Percentiles rank a stretch among this genome's conserved stretches.
Conservation (phyloP, 192 early-diverging fungal genomes). For the Mortierella hygrophila region DNA sequence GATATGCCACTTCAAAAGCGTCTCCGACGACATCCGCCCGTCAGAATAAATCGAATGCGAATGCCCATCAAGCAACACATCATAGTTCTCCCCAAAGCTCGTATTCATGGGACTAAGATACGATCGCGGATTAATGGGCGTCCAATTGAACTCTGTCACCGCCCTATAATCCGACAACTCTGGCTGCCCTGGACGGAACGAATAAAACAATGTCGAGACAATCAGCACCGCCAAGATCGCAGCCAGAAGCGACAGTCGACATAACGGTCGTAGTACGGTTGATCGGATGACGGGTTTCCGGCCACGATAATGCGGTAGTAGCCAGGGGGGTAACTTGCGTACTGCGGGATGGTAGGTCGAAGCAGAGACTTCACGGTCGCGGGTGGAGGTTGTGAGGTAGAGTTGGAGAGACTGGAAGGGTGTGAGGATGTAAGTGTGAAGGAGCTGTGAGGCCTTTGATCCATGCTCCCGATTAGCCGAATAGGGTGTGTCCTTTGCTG, state of each 20-base stretch:
- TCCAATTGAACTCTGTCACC: slow-evolving; percentile 61
- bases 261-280: slow-evolving; percentile 20
- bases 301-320: slow-evolving; percentile 21
- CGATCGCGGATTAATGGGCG: slow-evolving; percentile 56
- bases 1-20: slow-evolving; percentile 72
- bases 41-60: slow-evolving; percentile 74
- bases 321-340: slow-evolving; percentile 40
- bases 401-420: slow-evolving; percentile 20
- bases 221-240: slow-evolving; percentile 34
- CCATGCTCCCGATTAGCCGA: slow-evolving; percentile 7
- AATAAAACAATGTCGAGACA: slow-evolving; percentile 32
- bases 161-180: slow-evolving; percentile 46
- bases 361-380: slow-evolving; percentile 11
- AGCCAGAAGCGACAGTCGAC: slow-evolving; percentile 12
- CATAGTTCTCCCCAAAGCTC: slow-evolving; percentile 56
- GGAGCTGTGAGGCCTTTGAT: slow-evolving; percentile 4
- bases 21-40: slow-evolving; percentile 68
- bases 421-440: slow-evolving; percentile 16
- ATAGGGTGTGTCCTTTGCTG: background rate
- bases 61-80: slow-evolving; percentile 75
- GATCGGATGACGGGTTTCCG: slow-evolving; percentile 22
- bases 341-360: background rate
- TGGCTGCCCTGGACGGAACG: slow-evolving; percentile 33
- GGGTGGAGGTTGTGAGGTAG: slow-evolving; percentile 15
- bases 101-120: slow-evolving; percentile 60